These are phyloP conservation scores for Cetradonia linearis DNA, from an alignment of 495 filamentous ascomycete genomes.

Conservation along the genomic window DNA sequence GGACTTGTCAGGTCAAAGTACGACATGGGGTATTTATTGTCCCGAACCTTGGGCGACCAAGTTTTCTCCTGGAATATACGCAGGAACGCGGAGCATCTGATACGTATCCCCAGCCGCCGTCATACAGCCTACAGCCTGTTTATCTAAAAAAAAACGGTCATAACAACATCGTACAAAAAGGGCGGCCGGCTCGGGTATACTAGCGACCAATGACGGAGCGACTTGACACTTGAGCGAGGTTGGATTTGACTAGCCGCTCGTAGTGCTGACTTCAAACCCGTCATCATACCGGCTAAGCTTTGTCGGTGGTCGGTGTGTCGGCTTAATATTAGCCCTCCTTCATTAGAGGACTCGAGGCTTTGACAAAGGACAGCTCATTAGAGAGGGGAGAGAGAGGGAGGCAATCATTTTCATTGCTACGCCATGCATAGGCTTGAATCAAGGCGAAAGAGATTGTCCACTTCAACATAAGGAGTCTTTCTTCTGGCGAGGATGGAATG, in stretches of 20 bases:
- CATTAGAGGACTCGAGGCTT: background rate
- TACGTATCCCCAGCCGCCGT: too few relatives aligned
- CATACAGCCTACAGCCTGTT: too few relatives aligned
- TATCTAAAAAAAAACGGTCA: too few relatives aligned
- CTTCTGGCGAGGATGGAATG: background rate
- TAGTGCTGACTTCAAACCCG: background rate
- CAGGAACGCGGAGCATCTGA: background rate
- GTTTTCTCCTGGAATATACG: background rate
- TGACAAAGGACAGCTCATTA: background rate
- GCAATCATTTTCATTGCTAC: background rate
- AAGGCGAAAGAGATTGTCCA: background rate
- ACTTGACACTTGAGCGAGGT: background rate
- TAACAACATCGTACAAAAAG: too few relatives aligned
- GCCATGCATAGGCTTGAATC: background rate
- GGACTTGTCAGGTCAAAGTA: background rate
- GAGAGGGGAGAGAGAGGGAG: background rate
- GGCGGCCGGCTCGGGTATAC: too few relatives aligned
- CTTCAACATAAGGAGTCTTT: background rate
- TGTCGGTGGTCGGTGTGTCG: background rate
- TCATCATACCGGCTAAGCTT: background rate
- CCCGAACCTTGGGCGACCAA: background rate
- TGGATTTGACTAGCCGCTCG: background rate
- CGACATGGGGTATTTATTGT: background rate
- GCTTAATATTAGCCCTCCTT: background rate
- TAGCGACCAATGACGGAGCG: too few relatives aligned